Percentiles rank a stretch among this genome's conserved stretches.
These are phyloP conservation scores for Zalaria obscura DNA, from an alignment of 2,329 filamentous ascomycete species.

Conservation along the genomic window DNA sequence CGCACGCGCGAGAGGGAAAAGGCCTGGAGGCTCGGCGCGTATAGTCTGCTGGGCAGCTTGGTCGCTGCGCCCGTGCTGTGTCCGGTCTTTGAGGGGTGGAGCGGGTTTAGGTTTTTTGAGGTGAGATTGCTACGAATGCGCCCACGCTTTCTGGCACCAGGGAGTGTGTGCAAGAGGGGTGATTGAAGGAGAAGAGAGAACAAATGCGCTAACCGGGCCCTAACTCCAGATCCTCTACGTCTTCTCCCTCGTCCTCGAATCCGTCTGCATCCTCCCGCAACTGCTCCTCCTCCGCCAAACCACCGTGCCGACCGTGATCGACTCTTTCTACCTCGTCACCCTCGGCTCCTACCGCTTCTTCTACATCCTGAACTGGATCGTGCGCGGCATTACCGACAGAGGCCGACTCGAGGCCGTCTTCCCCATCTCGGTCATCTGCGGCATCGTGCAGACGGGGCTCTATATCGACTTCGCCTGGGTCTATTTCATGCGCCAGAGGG, in stretches of 20 bases:
- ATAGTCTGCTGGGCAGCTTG: constrained; percentile 50
- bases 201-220: neutral
- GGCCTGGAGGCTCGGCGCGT: constrained; percentile 79
- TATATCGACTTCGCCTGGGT: constrained; percentile 96
- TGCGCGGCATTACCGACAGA: constrained; percentile 43
- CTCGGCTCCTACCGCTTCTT: constrained; percentile 78
- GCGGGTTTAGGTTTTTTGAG: constrained; percentile 11
- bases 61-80: constrained; percentile 58
- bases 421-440: constrained; percentile 67
- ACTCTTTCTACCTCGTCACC: constrained; percentile 86
- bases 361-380: constrained; percentile 87
- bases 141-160: too few species aligned
- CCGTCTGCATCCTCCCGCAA: constrained; percentile 79
- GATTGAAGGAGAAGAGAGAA: neutral
- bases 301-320: constrained; percentile 88
- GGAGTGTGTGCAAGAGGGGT: too few species aligned
- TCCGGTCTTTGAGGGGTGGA: constrained; percentile 44
- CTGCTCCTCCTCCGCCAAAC: constrained; percentile 85
- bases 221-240: constrained; percentile 61
- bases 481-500: constrained; percentile 82
- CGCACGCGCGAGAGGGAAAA: constrained; percentile 81
- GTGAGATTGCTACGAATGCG: constrained; percentile 4
- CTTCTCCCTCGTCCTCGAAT: constrained; percentile 86
- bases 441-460: constrained; percentile 74
- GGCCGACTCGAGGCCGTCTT: constrained; percentile 34